These are phyloP conservation scores for Malus sylvestris DNA, from an alignment of 306 rosid genomes.

Conservation along the genomic window DNA sequence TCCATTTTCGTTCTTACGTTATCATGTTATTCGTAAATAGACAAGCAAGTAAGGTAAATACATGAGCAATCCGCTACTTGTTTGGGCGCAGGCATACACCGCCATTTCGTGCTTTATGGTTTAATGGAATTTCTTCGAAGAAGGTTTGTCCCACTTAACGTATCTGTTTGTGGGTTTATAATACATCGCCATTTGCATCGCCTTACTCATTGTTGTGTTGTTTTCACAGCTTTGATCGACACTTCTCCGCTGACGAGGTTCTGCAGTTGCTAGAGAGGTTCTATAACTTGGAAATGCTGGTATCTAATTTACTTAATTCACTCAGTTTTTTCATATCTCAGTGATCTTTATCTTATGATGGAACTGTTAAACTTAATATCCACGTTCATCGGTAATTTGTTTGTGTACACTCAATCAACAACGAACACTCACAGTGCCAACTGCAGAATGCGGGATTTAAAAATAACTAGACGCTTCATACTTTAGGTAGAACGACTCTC, in stretches of 20 bases:
- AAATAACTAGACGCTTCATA: neutral
- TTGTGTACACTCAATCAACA: neutral
- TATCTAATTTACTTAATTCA: constrained; percentile 15
- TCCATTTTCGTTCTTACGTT: constrained; percentile 1
- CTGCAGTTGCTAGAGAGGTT: constrained; percentile 88
- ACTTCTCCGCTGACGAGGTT: constrained; percentile 85
- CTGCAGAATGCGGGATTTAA: neutral
- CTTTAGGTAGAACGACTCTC: neutral
- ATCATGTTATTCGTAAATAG: neutral
- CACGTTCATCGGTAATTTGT: neutral
- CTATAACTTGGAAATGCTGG: constrained; percentile 96
- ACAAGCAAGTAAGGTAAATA: neutral
- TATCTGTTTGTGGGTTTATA: neutral
- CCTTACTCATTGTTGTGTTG: constrained; percentile 13
- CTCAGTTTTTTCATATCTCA: neutral
- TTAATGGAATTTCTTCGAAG: constrained; percentile 81
- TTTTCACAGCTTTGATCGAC: constrained; percentile 60
- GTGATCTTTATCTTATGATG: neutral
- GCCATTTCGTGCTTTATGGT: constrained; percentile 86
- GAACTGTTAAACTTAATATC: neutral
- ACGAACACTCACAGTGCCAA: neutral
- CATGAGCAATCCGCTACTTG: neutral
- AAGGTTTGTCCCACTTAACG: constrained; percentile 49
- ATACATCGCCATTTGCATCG: too few species aligned
- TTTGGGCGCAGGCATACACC: constrained; percentile 68